Conservation (phyloP, 208 protist genomes). For the Blechomonas ayalai region DNA sequence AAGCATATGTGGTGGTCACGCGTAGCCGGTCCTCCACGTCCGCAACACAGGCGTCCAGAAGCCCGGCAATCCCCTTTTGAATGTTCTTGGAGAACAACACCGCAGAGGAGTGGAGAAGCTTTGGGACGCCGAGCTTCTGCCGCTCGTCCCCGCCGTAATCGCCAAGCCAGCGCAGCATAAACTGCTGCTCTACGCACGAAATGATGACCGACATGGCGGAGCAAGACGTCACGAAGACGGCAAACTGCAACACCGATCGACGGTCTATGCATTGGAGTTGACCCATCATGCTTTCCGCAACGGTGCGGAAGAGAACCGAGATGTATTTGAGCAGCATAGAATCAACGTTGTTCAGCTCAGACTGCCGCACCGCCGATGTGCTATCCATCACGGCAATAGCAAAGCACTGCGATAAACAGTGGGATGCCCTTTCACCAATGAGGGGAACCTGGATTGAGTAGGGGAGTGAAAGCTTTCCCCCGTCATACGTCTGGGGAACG, state of each 20-base stretch:
- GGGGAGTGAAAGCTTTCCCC: constrained; percentile 43
- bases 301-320: constrained; percentile 79
- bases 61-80: constrained; percentile 68
- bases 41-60: constrained; percentile 46
- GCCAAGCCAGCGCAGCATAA: constrained; percentile 71
- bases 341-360: constrained; percentile 87
- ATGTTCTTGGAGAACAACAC: constrained; percentile 63
- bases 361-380: constrained; percentile 55
- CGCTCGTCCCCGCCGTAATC: constrained; percentile 37
- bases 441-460: constrained; percentile 63
- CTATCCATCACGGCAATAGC: constrained; percentile 57
- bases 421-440: constrained; percentile 46
- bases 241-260: constrained; percentile 53
- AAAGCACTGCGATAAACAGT: constrained; percentile 70
- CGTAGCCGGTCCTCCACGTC: constrained; percentile 59
- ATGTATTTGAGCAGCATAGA: constrained; percentile 90
- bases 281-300: constrained; percentile 56
- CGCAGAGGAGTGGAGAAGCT: constrained; percentile 54
- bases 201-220: constrained; percentile 70
- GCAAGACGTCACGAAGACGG: constrained; percentile 74
- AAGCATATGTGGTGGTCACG: constrained; percentile 32
- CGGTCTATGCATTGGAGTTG: constrained; percentile 47
- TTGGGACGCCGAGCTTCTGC: constrained; percentile 60
- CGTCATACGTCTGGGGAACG: constrained; percentile 36
- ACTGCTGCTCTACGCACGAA: constrained; percentile 83